Evolutionary conservation across 345 rosid species (phyloP), one percentile per base, ranked within the genome.

Genomic region (Melaleuca alternifolia): DNA sequence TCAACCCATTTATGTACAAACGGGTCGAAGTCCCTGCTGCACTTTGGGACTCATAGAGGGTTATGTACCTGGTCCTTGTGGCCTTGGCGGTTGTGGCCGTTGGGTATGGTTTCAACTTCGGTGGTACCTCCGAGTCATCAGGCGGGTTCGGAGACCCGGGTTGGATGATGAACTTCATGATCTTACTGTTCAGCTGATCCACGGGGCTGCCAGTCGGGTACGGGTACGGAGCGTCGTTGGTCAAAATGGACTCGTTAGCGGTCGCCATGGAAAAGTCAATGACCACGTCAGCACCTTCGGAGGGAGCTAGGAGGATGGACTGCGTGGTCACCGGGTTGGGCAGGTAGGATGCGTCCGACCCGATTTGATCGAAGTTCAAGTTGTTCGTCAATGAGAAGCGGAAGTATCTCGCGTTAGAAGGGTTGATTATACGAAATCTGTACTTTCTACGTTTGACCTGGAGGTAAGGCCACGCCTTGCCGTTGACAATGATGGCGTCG

Each of bases 401-500:
- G 82, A 92, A 95, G 88, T 94, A 95, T 23, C 99, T 92, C 0
- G 99, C 99, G 23, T 95, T 95, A 75, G 94, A 90, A 13, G 98
- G 93, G 82, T 96, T 96, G 53, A 90, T 93, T 84, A 95, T 93
- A 5, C 97, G 91, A 13, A 95, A 94, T 71, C 98, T 89, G 83
- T 96, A 95, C 84, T 92, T 96, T 8, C 98, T 92, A n/a, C 97
- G 97, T 84, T 92, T 92, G 21, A 96, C 99, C 0, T 62, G 85
- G 89, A 94, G 2, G 11, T 85, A 86, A 0, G 99, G 99, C 99
- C 99, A 95, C 1, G 95, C 97, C 88, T 96, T 96, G 1, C 99
- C 98, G 44, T 95, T 96, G 1, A 96, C 99, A 0, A 95, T 84
- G 77, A 95, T 93, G 0, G 87, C 93, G 1, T 94, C 95, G 0